Conservation (phyloP, 2,329 filamentous ascomycete species). For the Penicillium occitanis region DNA sequence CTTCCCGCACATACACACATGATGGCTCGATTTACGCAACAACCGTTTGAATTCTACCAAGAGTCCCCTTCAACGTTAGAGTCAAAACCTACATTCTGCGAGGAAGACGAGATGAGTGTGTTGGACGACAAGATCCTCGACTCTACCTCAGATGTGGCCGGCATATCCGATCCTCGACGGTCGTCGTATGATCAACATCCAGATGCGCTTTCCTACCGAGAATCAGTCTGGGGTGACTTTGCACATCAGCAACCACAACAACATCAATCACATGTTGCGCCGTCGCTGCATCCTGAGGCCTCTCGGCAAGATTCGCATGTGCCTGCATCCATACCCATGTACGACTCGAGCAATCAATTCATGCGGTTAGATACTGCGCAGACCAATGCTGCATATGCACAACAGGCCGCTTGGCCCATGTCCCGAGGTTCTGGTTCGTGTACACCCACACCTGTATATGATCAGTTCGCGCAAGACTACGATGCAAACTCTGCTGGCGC, state of each 20-base stretch:
- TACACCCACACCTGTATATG: conserved; percentile 71
- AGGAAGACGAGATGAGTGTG: conserved; percentile 55
- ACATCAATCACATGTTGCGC: conserved; percentile 30
- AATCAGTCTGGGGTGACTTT: conserved; percentile 53
- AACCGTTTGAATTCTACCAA: conserved; percentile 46
- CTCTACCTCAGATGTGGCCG: conserved; percentile 51
- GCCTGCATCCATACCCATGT: conserved; percentile 44
- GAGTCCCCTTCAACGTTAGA: conserved; percentile 46
- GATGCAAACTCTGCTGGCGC: conserved; percentile 47
- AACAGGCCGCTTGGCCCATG: conserved; percentile 62
- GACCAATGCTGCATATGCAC: conserved; percentile 44
- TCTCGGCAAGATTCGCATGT: conserved; percentile 45
- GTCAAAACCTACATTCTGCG: conserved; percentile 41
- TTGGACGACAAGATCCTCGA: conserved; percentile 54
- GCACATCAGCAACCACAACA: conserved; percentile 24
- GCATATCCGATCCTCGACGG: conserved; percentile 45
- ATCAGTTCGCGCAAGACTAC: conserved; percentile 58
- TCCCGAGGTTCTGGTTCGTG: conserved; percentile 67
- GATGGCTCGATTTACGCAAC: conserved; percentile 47
- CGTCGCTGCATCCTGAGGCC: conserved; percentile 22
- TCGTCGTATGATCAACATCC: conserved; percentile 48
- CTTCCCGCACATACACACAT: conserved; percentile 26
- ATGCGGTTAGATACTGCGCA: conserved; percentile 58
- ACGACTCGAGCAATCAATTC: conserved; percentile 58
- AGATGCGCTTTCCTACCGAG: conserved; percentile 55